phyloP scores from a whole-genome alignment of 768 basidiomycete genomes.

The Suillus variegatus region DNA sequence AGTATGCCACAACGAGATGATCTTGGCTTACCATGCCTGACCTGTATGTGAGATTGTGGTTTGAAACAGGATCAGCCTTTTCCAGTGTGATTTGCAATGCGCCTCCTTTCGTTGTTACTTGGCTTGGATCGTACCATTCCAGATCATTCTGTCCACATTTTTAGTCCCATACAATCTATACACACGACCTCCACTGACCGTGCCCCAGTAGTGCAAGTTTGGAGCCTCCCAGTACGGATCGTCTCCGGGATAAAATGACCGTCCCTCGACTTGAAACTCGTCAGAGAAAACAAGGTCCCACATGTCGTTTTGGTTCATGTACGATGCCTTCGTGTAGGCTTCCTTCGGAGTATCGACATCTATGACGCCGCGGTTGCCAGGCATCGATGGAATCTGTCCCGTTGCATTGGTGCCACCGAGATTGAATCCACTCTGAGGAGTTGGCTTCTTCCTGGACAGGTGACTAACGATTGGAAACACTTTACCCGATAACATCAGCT shows the following conservation, averaged over 20 bases:
- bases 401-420: slow-evolving; percentile 74
- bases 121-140: slow-evolving; percentile 62
- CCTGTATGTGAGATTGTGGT: slow-evolving; percentile 50
- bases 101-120: slow-evolving; percentile 53
- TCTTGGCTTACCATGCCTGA: slow-evolving; percentile 37
- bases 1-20: slow-evolving; percentile 30
- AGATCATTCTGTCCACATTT: slow-evolving; percentile 33
- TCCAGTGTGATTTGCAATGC: slow-evolving; percentile 50
- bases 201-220: slow-evolving; percentile 69
- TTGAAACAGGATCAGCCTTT: slow-evolving; percentile 40
- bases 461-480: slow-evolving; percentile 55
- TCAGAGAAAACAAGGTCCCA: slow-evolving; percentile 72
- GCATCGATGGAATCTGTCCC: slow-evolving; percentile 57
- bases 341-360: slow-evolving; percentile 56
- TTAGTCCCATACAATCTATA: neutral
- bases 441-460: slow-evolving; percentile 38
- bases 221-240: slow-evolving; percentile 61
- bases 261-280: slow-evolving; percentile 76
- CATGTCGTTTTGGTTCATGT: slow-evolving; percentile 34
- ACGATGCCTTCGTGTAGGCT: slow-evolving; percentile 41
- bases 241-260: slow-evolving; percentile 69
- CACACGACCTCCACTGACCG: slow-evolving; percentile 35
- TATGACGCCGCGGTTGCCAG: slow-evolving; percentile 49
- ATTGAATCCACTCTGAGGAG: slow-evolving; percentile 61
- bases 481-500: slow-evolving; percentile 3